Conservation (phyloP, 2,329 filamentous ascomycete genomes). For the Venturiaceae sp. region DNA sequence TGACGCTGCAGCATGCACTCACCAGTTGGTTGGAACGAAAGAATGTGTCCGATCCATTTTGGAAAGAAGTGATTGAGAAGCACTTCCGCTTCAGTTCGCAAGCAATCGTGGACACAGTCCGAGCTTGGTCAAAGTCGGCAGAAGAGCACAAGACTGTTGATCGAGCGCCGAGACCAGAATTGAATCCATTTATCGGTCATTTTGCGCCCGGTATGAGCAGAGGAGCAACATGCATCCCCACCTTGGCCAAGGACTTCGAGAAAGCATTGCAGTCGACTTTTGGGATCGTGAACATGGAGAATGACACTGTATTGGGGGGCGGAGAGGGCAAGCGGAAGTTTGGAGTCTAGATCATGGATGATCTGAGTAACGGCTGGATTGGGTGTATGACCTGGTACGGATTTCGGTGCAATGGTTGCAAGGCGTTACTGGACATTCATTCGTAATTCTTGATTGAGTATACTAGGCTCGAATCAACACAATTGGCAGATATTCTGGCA, state of each 20-base stretch:
- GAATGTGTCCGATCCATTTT: conserved; percentile 10
- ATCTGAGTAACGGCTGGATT: too few species aligned
- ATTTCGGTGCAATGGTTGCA: too few species aligned
- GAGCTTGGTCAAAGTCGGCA: background rate
- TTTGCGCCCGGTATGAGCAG: background rate
- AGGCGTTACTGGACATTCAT: too few species aligned
- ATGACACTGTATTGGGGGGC: background rate
- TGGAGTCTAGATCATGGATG: too few species aligned
- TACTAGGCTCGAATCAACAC: too few species aligned
- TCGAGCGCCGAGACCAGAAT: background rate
- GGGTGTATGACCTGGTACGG: too few species aligned
- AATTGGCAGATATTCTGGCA: too few species aligned
- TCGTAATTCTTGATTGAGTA: too few species aligned
- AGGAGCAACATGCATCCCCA: background rate
- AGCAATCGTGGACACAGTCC: background rate
- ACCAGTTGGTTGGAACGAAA: background rate
- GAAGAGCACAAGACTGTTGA: background rate
- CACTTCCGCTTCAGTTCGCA: conserved; percentile 15
- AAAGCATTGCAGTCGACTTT: background rate
- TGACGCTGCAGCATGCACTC: background rate
- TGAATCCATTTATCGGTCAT: background rate
- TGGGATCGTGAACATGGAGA: background rate
- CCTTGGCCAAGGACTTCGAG: background rate
- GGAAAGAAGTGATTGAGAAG: conserved; percentile 16
- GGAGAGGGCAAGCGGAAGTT: background rate